Evolutionary conservation across 2,329 filamentous ascomycete genomes (phyloP).

Genomic region (Pleurostoma richardsiae): DNA sequence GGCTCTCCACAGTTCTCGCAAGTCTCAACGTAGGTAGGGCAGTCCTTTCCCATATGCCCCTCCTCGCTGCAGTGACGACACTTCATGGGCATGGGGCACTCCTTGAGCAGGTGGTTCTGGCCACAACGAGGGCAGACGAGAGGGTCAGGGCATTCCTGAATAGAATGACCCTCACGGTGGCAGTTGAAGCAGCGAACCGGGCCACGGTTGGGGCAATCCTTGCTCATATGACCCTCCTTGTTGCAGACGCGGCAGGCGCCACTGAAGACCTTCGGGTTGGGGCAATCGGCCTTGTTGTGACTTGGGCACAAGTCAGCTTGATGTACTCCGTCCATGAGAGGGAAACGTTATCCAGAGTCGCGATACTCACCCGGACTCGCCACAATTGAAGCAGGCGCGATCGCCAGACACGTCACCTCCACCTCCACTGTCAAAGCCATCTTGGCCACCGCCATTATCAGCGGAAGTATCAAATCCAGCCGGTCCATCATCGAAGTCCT

Average conservation of each 20-base stretch:
- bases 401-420: constrained; percentile 13
- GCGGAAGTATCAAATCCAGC: background rate
- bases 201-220: constrained; percentile 42
- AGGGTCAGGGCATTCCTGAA: constrained; percentile 55
- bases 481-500: too few relatives aligned
- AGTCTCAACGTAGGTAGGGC: constrained; percentile 40
- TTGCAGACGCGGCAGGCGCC: constrained; percentile 33
- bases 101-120: constrained; percentile 44
- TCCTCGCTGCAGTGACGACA: constrained; percentile 39
- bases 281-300: constrained; percentile 59
- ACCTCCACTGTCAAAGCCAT: constrained; percentile 3
- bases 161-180: constrained; percentile 46
- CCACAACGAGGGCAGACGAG: constrained; percentile 35
- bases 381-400: constrained; percentile 56
- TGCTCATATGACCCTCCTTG: constrained; percentile 45
- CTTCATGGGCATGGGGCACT: constrained; percentile 36
- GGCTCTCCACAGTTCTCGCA: constrained; percentile 60
- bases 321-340: background rate
- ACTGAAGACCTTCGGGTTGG: constrained; percentile 42
- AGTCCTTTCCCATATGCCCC: constrained; percentile 50
- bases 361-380: constrained; percentile 38
- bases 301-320: constrained; percentile 21
- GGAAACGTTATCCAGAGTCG: constrained; percentile 10
- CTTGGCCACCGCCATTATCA: constrained; percentile 11
- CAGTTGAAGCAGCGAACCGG: constrained; percentile 30